phyloP scores from a whole-genome alignment of 2,329 filamentous ascomycete genomes.

The Sclerotiophoma versabilis region DNA sequence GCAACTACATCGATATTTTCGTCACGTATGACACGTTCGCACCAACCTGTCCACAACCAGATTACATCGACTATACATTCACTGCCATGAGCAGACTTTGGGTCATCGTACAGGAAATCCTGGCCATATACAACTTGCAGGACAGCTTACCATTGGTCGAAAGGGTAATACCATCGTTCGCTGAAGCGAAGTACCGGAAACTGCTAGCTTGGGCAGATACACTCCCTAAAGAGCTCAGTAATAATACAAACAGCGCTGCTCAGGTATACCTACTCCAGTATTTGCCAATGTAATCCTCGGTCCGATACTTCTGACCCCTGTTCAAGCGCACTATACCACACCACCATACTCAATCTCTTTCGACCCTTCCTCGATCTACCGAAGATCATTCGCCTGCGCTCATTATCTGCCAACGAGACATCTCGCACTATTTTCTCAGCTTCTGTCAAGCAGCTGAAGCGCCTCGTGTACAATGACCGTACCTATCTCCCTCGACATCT shows the following conservation, averaged over 20 bases:
- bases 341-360: slow-evolving; percentile 4
- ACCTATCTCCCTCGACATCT: neutral
- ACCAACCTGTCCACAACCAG: neutral
- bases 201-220: slow-evolving; percentile 10
- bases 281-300: neutral
- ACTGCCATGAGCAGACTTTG: slow-evolving; percentile 3
- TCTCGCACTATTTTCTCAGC: slow-evolving; percentile 1
- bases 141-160: slow-evolving; percentile 3
- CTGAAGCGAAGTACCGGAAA: slow-evolving; percentile 9
- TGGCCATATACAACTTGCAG: slow-evolving; percentile 2
- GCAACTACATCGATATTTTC: neutral
- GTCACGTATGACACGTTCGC: neutral
- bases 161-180: slow-evolving; percentile 4
- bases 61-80: neutral
- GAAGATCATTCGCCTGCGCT: slow-evolving; percentile 1
- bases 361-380: slow-evolving; percentile 1
- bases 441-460: slow-evolving; percentile 11
- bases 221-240: neutral
- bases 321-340: slow-evolving; percentile 6
- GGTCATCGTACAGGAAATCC: slow-evolving; percentile 8
- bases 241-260: neutral
- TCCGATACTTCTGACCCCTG: neutral
- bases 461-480: slow-evolving; percentile 5
- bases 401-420: slow-evolving; percentile 1
- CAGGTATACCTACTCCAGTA: slow-evolving; percentile 8